phyloP scores from a whole-genome alignment of 2,329 filamentous ascomycete species.

The Acrocalymma vagum region DNA sequence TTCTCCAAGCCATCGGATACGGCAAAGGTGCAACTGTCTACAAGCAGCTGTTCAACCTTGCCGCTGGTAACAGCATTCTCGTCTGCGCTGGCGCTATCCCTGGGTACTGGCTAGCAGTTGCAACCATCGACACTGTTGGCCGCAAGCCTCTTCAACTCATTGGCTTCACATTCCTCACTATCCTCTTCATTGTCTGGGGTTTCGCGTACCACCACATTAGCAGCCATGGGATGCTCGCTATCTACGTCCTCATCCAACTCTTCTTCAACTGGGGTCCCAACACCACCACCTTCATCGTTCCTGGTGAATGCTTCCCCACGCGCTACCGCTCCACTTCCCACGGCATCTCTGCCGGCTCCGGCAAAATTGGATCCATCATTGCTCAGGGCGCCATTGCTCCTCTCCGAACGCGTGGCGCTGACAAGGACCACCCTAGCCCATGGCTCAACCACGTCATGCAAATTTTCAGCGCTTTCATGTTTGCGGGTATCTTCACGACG shows the following conservation, averaged over 20 bases:
- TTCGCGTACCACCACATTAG: conserved; percentile 47
- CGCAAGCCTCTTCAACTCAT: conserved; percentile 51
- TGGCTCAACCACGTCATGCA: conserved; percentile 79
- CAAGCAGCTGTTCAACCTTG: conserved; percentile 75
- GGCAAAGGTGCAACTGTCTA: conserved; percentile 71
- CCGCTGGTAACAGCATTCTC: conserved; percentile 80
- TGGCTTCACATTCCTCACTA: conserved; percentile 42
- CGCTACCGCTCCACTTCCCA: conserved; percentile 59
- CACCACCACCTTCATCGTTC: conserved; percentile 61
- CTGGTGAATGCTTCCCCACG: conserved; percentile 60
- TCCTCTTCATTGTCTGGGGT: conserved; percentile 46
- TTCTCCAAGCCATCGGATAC: conserved; percentile 75
- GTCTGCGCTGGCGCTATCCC: conserved; percentile 81
- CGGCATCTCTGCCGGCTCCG: conserved; percentile 58
- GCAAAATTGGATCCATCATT: conserved; percentile 60
- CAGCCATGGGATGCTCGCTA: conserved; percentile 51
- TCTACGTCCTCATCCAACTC: conserved; percentile 59
- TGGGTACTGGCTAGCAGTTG: conserved; percentile 72
- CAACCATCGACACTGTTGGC: conserved; percentile 73
- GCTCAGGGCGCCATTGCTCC: conserved; percentile 58
- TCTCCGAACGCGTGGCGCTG: conserved; percentile 61
- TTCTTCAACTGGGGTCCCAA: conserved; percentile 63
- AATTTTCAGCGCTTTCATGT: conserved; percentile 83
- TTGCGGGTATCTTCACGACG: conserved; percentile 72
- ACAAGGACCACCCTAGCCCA: conserved; percentile 56